Conservation (phyloP, 75 land plant genomes). For the Sequoia sempervirens region DNA sequence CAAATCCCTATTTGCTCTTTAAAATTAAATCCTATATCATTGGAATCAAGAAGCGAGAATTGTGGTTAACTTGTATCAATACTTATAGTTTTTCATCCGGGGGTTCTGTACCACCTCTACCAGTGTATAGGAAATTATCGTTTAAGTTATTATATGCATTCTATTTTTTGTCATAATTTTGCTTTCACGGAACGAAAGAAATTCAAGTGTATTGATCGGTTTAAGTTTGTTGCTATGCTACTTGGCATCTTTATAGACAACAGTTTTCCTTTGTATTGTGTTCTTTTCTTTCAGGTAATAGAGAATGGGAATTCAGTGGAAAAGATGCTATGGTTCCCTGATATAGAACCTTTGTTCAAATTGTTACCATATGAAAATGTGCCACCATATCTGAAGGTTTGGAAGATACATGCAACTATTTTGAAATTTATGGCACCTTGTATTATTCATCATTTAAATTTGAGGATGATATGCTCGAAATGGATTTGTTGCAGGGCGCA, state of each 20-base stretch:
- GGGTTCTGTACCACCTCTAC: not conserved
- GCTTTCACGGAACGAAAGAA: not conserved
- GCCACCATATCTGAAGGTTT: slow-evolving; percentile 94
- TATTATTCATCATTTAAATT: not conserved
- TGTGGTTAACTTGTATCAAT: not conserved
- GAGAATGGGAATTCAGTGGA: slow-evolving; percentile 81
- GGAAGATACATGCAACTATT: not conserved
- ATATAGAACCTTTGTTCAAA: slow-evolving; percentile 97
- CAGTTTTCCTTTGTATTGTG: not conserved
- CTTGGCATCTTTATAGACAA: not conserved
- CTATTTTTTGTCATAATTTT: not conserved
- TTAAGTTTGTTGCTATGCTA: not conserved
- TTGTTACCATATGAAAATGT: slow-evolving; percentile 93
- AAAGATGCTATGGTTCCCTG: slow-evolving; percentile 86
- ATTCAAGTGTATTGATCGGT: not conserved
- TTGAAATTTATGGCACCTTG: not conserved
- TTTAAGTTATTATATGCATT: not conserved
- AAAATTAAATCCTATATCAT: not conserved
- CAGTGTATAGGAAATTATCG: not conserved
- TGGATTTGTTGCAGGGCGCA: slow-evolving; percentile 57
- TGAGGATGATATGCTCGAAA: not conserved
- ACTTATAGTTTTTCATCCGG: not conserved
- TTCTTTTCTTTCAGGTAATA: slow-evolving; percentile 52
- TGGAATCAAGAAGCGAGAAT: not conserved
- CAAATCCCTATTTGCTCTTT: not conserved